These are phyloP conservation scores for Erodium chrysanthum DNA, from an alignment of 441 rosid species.

Conservation along the genomic window DNA sequence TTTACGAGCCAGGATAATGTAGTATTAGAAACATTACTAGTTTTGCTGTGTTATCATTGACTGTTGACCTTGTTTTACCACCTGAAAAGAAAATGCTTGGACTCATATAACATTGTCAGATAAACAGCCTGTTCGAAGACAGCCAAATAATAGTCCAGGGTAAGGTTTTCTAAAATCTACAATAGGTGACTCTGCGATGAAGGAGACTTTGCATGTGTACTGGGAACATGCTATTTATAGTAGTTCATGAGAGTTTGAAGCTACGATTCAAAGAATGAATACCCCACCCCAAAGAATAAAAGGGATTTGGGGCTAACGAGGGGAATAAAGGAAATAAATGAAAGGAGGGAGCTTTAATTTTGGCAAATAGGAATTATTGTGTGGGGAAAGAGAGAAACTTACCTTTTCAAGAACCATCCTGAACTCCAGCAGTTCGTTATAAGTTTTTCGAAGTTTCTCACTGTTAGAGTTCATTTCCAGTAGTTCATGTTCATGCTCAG, in stretches of 20 bases:
- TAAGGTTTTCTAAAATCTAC: neutral
- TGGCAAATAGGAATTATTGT: neutral
- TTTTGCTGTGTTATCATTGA: neutral
- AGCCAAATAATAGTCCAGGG: neutral
- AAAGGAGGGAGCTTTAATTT: neutral
- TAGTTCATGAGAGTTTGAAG: neutral
- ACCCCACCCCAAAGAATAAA: neutral
- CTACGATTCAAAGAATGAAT: neutral
- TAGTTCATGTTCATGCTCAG: conserved; percentile 84
- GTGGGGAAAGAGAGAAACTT: conserved; percentile 17
- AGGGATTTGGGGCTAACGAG: neutral
- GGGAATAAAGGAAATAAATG: neutral
- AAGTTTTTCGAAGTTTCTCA: conserved; percentile 81
- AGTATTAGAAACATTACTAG: neutral
- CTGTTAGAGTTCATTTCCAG: conserved; percentile 88
- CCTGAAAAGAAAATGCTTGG: neutral
- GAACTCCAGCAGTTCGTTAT: conserved; percentile 92
- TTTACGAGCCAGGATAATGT: neutral
- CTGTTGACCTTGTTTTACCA: neutral
- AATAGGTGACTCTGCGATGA: neutral
- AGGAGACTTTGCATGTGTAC: neutral
- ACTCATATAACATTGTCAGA: neutral
- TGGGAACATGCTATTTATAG: neutral
- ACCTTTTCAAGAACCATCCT: conserved; percentile 92
- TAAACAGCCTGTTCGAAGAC: neutral